A percentile compares a stretch with the other conserved stretches of the same genome.
These are phyloP conservation scores for Ambrosia hybrid DNA, from an alignment of 140 eudicot species.

Conservation along the genomic window DNA sequence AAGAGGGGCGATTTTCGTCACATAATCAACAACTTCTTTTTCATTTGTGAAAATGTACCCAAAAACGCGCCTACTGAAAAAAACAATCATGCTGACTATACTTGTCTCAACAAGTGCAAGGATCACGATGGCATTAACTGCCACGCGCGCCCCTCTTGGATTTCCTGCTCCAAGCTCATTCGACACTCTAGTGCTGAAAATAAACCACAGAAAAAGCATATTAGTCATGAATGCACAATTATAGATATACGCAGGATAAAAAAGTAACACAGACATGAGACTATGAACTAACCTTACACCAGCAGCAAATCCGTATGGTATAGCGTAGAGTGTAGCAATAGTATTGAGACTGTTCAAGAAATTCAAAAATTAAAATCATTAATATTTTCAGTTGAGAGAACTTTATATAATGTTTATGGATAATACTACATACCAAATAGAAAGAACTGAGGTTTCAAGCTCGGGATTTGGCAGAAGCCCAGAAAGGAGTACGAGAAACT, in stretches of 20 bases:
- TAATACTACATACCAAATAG: slow-evolving; percentile 57
- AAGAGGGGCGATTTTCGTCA: slow-evolving; percentile 65
- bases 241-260: not conserved
- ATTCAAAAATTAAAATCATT: slow-evolving; percentile 2
- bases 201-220: not conserved
- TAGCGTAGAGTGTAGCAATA: slow-evolving; percentile 69
- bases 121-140: slow-evolving; percentile 48
- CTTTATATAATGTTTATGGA: not conserved
- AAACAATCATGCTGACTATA: slow-evolving; percentile 44
- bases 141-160: slow-evolving; percentile 57
- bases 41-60: slow-evolving; percentile 83
- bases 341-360: slow-evolving; percentile 57
- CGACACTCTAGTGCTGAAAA: slow-evolving; percentile 74
- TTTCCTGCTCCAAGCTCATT: slow-evolving; percentile 81
- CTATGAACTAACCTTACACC: slow-evolving; percentile 65
- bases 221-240: not conserved
- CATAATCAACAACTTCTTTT: slow-evolving; percentile 78
- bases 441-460: slow-evolving; percentile 79
- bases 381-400: not conserved
- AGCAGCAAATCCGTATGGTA: slow-evolving; percentile 77
- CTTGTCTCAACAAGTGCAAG: slow-evolving; percentile 41
- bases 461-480: slow-evolving; percentile 80
- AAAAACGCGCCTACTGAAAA: slow-evolving; percentile 54
- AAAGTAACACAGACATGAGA: not conserved
- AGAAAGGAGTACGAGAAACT: slow-evolving; percentile 66